These are phyloP conservation scores for Marchantia paleacea DNA, from an alignment of 225 moss, liverwort and hornwort genomes.

Conservation along the genomic window DNA sequence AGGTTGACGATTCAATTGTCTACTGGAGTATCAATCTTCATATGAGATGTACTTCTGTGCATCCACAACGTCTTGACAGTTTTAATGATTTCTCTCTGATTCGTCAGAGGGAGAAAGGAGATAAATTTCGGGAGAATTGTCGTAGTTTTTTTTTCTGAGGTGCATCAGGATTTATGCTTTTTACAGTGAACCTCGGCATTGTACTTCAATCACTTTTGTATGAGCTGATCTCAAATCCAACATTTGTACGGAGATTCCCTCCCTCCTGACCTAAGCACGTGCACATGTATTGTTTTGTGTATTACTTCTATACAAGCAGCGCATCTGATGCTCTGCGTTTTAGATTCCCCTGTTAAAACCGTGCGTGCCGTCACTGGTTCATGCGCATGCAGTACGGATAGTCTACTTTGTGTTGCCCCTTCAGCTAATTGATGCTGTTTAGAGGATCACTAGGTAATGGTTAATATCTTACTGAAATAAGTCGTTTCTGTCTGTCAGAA, in stretches of 20 bases:
- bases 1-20: not conserved
- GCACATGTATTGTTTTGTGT: not conserved
- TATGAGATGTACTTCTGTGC: not conserved
- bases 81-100: not conserved
- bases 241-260: not conserved
- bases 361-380: not conserved
- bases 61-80: not conserved
- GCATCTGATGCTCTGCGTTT: not conserved
- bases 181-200: not conserved
- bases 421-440: not conserved
- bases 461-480: not conserved
- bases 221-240: not conserved
- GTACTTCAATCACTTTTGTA: not conserved
- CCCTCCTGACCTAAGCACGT: not conserved
- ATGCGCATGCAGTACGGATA: not conserved
- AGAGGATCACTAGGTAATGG: no score
- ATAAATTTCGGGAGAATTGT: not conserved
- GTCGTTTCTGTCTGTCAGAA: constrained; percentile 39
- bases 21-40: not conserved
- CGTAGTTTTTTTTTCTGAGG: not conserved
- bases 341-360: not conserved
- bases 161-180: not conserved
- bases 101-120: not conserved
- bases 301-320: not conserved
- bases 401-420: not conserved